Base-by-base conservation (phyloP, 169 alveolate genomes). In the Plasmodium relictum region DNA sequence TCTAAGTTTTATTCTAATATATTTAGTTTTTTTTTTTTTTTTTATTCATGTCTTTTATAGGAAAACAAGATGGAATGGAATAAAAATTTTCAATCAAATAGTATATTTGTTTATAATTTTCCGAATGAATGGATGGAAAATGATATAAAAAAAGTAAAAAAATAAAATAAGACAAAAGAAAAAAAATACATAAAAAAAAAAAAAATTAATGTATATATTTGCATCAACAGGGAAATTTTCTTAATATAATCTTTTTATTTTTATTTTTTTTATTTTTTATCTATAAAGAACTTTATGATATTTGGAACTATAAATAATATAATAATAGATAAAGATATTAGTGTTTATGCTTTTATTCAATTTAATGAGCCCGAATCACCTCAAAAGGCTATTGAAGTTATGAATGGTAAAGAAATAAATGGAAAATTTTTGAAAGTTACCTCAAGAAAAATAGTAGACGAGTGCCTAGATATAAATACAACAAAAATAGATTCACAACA, bases 311-410 rank as follows among this genome's bases (percentile, higher is more conserved):
- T 76, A 62, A 76, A 76, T 68, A 76, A 63, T 45, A 69, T 76
- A 18, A 31, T 76, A 41, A 76, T 76, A 76, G 88, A 76, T 22
- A 76, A 76, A 68, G 88, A 76, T 65, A 95, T 95, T 93, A 94
- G 95, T 70, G 98, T 98, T 24, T 97, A 88, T 66, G 99, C 97
- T n/a, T 96, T 95, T 89, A 97, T 96, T 48, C 95, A 97, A 14
- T 96, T 93, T 58, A 96, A 96, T 87, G 92, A 92, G 48, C 89
- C 92, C 9, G 96, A 94, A 52, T 70, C 97, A 18, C 97, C 98
- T 6, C 97, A 97, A 18, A 94, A 96, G 87, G 98, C 98, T 31
- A 95, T 96, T 45, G 94, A 94, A 65, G 92, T 93, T 41, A 96
- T 96, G 97, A 96, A 96, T 76, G 98, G 98, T 68, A 96, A 95